phyloP scores from a whole-genome alignment of 2,329 filamentous ascomycete species.

The Verticillium zaregamsianum region DNA sequence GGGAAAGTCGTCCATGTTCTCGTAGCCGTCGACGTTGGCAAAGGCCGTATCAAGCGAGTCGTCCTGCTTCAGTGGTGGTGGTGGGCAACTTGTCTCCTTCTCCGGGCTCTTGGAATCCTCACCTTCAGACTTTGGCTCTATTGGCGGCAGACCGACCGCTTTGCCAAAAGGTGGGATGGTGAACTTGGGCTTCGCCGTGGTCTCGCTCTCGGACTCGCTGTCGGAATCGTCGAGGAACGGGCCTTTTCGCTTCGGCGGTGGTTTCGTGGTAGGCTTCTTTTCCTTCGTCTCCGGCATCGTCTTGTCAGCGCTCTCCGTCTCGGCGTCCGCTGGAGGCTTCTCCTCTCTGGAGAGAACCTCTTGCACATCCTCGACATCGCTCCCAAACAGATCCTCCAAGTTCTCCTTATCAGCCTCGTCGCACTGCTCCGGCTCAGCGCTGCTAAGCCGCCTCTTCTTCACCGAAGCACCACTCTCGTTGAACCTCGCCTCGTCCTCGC shows the following conservation, averaged over 20 bases:
- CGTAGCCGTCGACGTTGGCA: constrained; percentile 27
- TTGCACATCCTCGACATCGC: neutral
- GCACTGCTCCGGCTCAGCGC: constrained; percentile 10
- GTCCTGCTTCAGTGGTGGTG: constrained; percentile 21
- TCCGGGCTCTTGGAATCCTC: constrained; percentile 1
- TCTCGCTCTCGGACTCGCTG: constrained; percentile 37
- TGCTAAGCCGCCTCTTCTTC: constrained; percentile 38
- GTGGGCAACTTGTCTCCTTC: constrained; percentile 11
- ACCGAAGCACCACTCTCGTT: constrained; percentile 29
- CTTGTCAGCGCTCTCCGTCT: neutral
- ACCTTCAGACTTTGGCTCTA: neutral
- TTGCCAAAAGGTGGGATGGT: neutral
- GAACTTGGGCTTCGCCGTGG: neutral
- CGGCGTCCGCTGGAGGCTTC: neutral
- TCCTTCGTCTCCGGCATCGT: neutral
- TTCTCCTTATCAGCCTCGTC: constrained; percentile 2
- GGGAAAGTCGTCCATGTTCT: constrained; percentile 53
- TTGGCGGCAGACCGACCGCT: neutral
- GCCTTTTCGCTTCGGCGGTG: constrained; percentile 33
- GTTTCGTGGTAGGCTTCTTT: constrained; percentile 6
- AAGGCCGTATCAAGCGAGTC: constrained; percentile 27
- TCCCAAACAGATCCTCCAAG: neutral
- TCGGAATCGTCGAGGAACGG: constrained; percentile 72
- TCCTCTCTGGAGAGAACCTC: neutral
- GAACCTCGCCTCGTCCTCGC: constrained; percentile 16